A percentile compares a stretch with the other conserved stretches of the same genome.
phyloP scores from a whole-genome alignment of 305 asterid species.

The Ilex paraguariensis region DNA sequence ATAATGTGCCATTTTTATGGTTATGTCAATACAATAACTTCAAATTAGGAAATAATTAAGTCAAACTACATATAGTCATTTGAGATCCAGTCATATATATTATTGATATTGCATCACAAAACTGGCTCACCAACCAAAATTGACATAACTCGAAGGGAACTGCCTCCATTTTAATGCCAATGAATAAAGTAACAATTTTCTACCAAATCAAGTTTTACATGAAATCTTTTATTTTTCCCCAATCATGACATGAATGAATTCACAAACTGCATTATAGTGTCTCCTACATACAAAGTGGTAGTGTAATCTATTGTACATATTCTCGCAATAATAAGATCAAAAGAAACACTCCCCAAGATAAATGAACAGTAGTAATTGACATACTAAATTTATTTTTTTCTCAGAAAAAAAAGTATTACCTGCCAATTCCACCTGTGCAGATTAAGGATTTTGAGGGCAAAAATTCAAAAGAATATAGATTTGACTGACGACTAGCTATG shows the following conservation, averaged over 20 bases:
- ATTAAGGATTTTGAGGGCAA: constrained; percentile 59
- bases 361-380: too few species aligned
- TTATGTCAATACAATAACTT: background rate
- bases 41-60: too few species aligned
- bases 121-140: background rate
- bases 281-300: too few species aligned
- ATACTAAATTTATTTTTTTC: background rate
- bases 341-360: background rate
- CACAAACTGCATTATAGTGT: too few species aligned
- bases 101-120: background rate
- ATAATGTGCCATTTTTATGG: background rate
- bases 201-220: too few species aligned
- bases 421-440: constrained; percentile 60
- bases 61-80: too few species aligned
- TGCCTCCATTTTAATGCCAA: background rate
- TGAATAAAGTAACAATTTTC: too few species aligned
- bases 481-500: constrained; percentile 18
- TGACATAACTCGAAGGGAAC: background rate
- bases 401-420: constrained; percentile 27
- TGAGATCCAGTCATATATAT: background rate
- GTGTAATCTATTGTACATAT: too few species aligned
- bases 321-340: background rate
- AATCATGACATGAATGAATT: too few species aligned
- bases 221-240: background rate
- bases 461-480: constrained; percentile 48